Conservation (phyloP, 176 grass and related monocot species). For the Panicum miliaceum region DNA sequence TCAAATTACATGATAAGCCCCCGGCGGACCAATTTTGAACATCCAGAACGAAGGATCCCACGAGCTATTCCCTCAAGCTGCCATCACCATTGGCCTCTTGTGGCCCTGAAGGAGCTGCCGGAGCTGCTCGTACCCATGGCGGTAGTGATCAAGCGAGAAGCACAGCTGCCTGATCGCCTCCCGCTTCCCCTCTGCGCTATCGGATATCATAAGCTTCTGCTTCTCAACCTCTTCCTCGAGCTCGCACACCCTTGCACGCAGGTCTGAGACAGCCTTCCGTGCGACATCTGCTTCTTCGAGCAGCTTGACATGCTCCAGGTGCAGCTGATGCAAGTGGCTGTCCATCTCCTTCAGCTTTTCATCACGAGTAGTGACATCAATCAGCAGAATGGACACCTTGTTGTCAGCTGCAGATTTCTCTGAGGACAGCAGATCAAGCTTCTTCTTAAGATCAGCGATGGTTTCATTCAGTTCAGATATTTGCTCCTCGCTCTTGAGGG, state of each 20-base stretch:
- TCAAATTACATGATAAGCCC: conserved; percentile 18
- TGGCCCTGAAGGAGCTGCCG: conserved; percentile 72
- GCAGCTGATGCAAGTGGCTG: conserved; percentile 61
- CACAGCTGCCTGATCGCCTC: conserved; percentile 95
- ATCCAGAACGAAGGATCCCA: conserved; percentile 23
- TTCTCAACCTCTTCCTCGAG: conserved; percentile 73
- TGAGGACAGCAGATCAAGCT: conserved; percentile 48
- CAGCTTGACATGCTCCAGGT: conserved; percentile 76
- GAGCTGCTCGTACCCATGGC: conserved; percentile 78
- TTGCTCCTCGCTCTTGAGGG: conserved; percentile 47
- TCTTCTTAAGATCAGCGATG: conserved; percentile 36
- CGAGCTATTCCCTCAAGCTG: conserved; percentile 28
- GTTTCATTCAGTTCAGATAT: conserved; percentile 55
- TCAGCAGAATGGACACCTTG: conserved; percentile 37
- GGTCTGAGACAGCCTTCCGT: not conserved
- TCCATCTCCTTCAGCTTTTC: conserved; percentile 55
- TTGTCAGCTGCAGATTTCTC: conserved; percentile 56
- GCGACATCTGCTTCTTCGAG: conserved; percentile 52
- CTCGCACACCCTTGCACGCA: conserved; percentile 51
- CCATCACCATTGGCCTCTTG: conserved; percentile 65
- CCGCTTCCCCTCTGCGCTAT: conserved; percentile 80
- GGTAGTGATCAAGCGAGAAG: conserved; percentile 93
- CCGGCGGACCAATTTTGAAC: not conserved
- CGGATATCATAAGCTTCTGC: conserved; percentile 61
- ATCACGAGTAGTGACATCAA: conserved; percentile 51